A percentile compares a stretch with the other conserved stretches of the same genome.
These are phyloP conservation scores for Lobulomyces angularis DNA, from an alignment of 192 early-diverging fungal species.

Conservation along the genomic window DNA sequence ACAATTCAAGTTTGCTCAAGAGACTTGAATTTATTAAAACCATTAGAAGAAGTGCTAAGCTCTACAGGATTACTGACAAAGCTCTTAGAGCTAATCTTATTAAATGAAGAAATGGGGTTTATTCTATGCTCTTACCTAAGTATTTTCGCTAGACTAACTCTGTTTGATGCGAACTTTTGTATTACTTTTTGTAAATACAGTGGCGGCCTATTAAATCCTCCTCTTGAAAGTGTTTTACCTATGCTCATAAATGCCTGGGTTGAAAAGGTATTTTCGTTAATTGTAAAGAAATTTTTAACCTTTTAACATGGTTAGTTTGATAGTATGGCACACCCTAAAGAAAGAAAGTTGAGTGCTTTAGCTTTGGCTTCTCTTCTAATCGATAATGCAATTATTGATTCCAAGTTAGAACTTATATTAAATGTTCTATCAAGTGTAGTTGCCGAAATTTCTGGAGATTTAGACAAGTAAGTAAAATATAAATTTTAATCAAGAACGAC, in stretches of 20 bases:
- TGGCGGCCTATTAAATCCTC: slow-evolving; percentile 26
- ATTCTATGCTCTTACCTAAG: slow-evolving; percentile 50
- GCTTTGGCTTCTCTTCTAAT: slow-evolving; percentile 45
- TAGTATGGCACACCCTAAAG: slow-evolving; percentile 53
- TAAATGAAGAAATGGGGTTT: slow-evolving; percentile 33
- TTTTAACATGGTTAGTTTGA: slow-evolving; percentile 48
- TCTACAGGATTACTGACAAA: slow-evolving; percentile 41
- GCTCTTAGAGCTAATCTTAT: slow-evolving; percentile 40
- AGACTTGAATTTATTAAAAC: slow-evolving; percentile 14
- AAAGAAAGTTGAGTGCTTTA: slow-evolving; percentile 53
- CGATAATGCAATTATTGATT: too few relatives aligned
- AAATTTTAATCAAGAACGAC: too few relatives aligned
- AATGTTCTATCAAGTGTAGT: too few relatives aligned
- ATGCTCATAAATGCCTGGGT: slow-evolving; percentile 44
- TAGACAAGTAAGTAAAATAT: too few relatives aligned
- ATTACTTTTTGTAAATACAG: slow-evolving; percentile 31
- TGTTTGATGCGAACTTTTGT: slow-evolving; percentile 44
- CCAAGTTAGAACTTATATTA: too few relatives aligned
- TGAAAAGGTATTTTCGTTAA: slow-evolving; percentile 43
- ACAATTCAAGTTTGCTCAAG: slow-evolving; percentile 31
- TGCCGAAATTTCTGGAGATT: too few relatives aligned
- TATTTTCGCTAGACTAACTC: slow-evolving; percentile 44
- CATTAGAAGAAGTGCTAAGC: slow-evolving; percentile 36
- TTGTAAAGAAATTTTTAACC: neutral
- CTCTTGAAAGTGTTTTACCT: slow-evolving; percentile 27